Conservation (phyloP, 352 stramenopile genomes). For the Phytopythium boreale region DNA sequence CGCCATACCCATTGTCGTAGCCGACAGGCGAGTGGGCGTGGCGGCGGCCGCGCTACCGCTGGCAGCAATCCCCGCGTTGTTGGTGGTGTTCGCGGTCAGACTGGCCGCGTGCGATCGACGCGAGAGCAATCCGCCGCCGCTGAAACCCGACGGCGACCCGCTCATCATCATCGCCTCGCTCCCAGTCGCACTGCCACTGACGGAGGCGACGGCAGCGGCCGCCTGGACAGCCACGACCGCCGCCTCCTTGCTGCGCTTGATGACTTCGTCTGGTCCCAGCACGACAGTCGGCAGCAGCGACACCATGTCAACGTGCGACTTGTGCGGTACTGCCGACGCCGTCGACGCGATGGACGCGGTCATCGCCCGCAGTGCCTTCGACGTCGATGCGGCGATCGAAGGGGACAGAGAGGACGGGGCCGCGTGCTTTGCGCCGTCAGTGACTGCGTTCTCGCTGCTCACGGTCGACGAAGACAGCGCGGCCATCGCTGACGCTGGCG, state of each 20-base stretch:
- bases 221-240: conserved; percentile 73
- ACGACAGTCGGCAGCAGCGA: conserved; percentile 46
- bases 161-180: conserved; percentile 40
- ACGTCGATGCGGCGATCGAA: conserved; percentile 5
- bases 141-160: conserved; percentile 42
- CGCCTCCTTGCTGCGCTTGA: conserved; percentile 83
- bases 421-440: conserved; percentile 21
- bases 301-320: conserved; percentile 78
- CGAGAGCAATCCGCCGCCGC: conserved; percentile 20
- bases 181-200: conserved; percentile 38
- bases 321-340: conserved; percentile 58
- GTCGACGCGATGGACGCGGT: conserved; percentile 24
- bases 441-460: conserved; percentile 14
- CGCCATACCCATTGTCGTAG: conserved; percentile 6
- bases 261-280: conserved; percentile 77
- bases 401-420: conserved; percentile 18
- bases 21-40: conserved; percentile 2
- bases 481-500: conserved; percentile 4
- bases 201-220: conserved; percentile 57
- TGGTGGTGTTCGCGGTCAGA: conserved; percentile 10
- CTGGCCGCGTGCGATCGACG: conserved; percentile 41
- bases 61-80: conserved; percentile 7
- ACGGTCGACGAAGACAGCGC: conserved; percentile 15
- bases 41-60: conserved; percentile 1
- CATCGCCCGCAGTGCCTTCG: conserved; percentile 22